Evolutionary conservation across 1,284 basidiomycete species (phyloP).

Genomic region (Xanthoconium separans): DNA sequence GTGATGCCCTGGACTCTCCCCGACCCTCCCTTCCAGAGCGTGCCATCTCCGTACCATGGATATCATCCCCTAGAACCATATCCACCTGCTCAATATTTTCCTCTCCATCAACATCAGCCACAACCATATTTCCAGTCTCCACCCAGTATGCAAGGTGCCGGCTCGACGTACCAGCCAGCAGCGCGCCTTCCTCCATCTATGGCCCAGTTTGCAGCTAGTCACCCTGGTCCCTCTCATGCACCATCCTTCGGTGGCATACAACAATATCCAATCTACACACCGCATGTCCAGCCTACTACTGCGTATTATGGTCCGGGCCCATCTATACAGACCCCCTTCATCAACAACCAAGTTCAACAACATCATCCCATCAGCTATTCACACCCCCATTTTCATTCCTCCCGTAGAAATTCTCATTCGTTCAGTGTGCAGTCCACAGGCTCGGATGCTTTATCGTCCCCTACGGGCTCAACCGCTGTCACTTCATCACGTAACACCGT

Average conservation of each 20-base stretch:
- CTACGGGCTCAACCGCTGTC: background rate
- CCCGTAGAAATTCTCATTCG: constrained; percentile 13
- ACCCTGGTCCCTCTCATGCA: constrained; percentile 25
- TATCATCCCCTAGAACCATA: constrained; percentile 36
- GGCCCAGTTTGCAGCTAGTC: constrained; percentile 2
- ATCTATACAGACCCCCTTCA: constrained; percentile 35
- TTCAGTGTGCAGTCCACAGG: background rate
- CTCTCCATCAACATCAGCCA: constrained; percentile 33
- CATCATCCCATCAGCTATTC: constrained; percentile 40
- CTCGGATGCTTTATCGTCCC: background rate
- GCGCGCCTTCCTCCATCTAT: constrained; percentile 23
- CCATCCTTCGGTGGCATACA: constrained; percentile 31
- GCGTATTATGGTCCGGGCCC: constrained; percentile 45
- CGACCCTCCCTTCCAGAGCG: constrained; percentile 36
- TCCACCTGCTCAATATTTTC: constrained; percentile 36
- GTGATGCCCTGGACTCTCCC: constrained; percentile 41
- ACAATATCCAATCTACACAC: constrained; percentile 41
- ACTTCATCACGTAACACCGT: background rate
- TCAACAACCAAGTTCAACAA: constrained; percentile 38
- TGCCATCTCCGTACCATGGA: constrained; percentile 33
- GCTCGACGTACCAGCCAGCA: constrained; percentile 21
- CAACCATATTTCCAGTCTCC: constrained; percentile 34
- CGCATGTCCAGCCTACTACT: constrained; percentile 34
- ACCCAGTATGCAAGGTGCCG: constrained; percentile 8
- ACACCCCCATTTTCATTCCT: constrained; percentile 3